Base-by-base conservation (phyloP, 2,329 filamentous ascomycete genomes). In the Stachybotrys chlorohalonatus region DNA sequence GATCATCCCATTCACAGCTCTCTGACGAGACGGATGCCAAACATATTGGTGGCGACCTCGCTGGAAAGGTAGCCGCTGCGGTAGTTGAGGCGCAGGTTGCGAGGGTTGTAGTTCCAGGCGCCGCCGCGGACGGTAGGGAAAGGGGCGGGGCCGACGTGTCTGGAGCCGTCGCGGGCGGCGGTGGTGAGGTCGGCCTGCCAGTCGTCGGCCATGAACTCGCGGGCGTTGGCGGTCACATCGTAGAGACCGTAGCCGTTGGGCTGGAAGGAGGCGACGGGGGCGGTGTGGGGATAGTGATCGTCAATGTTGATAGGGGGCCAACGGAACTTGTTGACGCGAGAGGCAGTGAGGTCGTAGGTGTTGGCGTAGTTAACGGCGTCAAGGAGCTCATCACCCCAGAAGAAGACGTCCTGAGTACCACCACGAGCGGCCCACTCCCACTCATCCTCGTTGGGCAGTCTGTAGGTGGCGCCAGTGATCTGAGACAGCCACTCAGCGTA, bases 361-460 rank as follows among this genome's bases (percentile, higher is more conserved):
- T 59, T 59, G 53, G 57, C 57, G n/a, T 55, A 59, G 49, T 49
- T 13, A 39, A 49, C 32, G 17, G 42, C 55, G 7, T 48, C 17
- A 24, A 42, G 11, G 6, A 57, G 47, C 31, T 54, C 50, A 52
- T 57, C 36, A 31, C 57, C 57, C 57, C 57, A 59, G 55, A 57
- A 59, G 52, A 59, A 59, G 54, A 51, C 49, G 6, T 31, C 52
- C 7, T 56, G 30, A 2, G 57, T 50, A 42, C 57, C 57, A 24
- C 57, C 57, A 30, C 57, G 57, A 9, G 57, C 57, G 9, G 57
- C 57, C 52, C 52, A 59, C 47, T 59, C 57, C 57, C 57, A 59
- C 39, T 59, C 57, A 7, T 59, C 57, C 49, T 59, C 57, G n/a
- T 46, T 53, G 31, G 57, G 57, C 3, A 59, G 57, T 9, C 57